Evolutionary conservation across 495 filamentous ascomycete species (phyloP), one percentile per base, ranked within the genome.

Genomic region (Jackrogersella minutella): DNA sequence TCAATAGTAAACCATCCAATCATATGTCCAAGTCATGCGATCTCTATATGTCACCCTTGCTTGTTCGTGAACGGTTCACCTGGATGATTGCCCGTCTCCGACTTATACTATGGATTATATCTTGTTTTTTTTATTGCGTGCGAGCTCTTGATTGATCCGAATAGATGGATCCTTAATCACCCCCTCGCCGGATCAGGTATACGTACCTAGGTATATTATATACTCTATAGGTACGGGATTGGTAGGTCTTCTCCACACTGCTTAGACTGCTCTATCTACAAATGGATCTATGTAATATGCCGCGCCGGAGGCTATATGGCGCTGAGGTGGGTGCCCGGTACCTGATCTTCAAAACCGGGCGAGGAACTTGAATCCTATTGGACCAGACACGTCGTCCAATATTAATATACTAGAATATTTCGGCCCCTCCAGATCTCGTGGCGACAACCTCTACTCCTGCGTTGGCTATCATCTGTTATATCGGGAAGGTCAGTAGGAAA

Each of bases 351-450:
- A 24, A 61, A n/a, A 10, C 16, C 44, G 16, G 19, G 24, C 10
- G 37, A 11, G 17, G 24, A 1, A 26, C 33, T 1, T 9, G 28
- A 36, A 30, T 49, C 61, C 34, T 28, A 51, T 64, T 56, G 52
- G 52, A 44, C 34, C 53, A 41, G 46, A 30, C 53, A 64, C 36
- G 36, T 34, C n/a, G 19, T 44, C 26, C 7, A 56, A 0, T n/a
- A 56, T 41, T n/a, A n/a, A 24, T 21, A 26, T 13, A 26, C 41
- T 16, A 16, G 1, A 24, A 37, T 58, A 59, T 66, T 62, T 66
- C 57, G 67, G 51, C 50, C 57, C 36, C n/a, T 37, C 14, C 67
- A 51, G 67, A 58, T 64, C 67, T 64, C 62, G 67, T 70, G 67
- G 67, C 62, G 53, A 62, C 28, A 34, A 24, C n/a, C 19, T 40